Conservation (phyloP, 805 yeast genomes). For the Candida silvatica region DNA sequence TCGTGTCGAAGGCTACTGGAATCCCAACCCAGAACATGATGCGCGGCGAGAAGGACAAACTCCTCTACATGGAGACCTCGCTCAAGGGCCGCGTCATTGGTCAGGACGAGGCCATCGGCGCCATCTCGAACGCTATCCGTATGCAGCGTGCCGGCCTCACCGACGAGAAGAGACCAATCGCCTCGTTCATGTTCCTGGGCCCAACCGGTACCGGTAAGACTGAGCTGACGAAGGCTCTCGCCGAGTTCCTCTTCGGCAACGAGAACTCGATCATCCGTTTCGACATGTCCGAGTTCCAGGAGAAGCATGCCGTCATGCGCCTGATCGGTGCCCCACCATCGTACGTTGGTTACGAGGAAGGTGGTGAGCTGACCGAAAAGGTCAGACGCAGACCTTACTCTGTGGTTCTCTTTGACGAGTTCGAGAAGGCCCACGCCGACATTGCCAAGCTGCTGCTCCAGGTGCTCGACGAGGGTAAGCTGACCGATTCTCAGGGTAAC, state of each 20-base stretch:
- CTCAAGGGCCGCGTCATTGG: conserved; percentile 79
- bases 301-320: conserved; percentile 82
- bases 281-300: conserved; percentile 98
- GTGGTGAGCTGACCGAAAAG: conserved; percentile 95
- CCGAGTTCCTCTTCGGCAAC: conserved; percentile 87
- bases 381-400: conserved; percentile 93
- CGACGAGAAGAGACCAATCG: conserved; percentile 90
- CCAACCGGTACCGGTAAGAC: conserved; percentile 99
- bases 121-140: conserved; percentile 90
- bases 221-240: conserved; percentile 85
- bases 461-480: conserved; percentile 89
- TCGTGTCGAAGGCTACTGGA: conserved; percentile 91
- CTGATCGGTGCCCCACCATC: conserved; percentile 98
- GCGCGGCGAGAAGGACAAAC: conserved; percentile 91
- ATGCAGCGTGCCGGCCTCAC: conserved; percentile 95
- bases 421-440: conserved; percentile 95
- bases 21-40: conserved; percentile 85
- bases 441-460: conserved; percentile 85
- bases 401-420: conserved; percentile 88
- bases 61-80: conserved; percentile 78
- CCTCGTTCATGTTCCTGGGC: conserved; percentile 92
- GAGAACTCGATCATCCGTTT: conserved; percentile 80
- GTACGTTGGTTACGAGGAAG: conserved; percentile 91
- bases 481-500: conserved; percentile 93
- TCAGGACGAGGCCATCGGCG: conserved; percentile 88